phyloP scores from a whole-genome alignment of 148 eudicot genomes.

The Arctostaphylos glauca region DNA sequence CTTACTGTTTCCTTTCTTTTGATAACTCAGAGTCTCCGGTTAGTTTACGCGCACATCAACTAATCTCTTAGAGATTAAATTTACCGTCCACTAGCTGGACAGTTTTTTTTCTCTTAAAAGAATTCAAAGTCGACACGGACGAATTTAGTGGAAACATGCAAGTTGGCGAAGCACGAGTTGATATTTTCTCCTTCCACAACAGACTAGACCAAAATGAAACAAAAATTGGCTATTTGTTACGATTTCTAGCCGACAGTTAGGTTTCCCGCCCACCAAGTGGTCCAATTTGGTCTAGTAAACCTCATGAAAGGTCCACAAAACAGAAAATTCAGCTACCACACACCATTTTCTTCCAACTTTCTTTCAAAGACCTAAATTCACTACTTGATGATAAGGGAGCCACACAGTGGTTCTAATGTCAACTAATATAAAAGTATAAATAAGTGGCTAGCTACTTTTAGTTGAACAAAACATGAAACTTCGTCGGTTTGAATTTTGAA shows the following conservation, averaged over 20 bases:
- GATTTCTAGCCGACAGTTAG: conserved; percentile 3
- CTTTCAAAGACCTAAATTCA: neutral
- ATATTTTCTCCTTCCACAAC: neutral
- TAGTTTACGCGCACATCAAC: too few species aligned
- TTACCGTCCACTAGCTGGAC: too few species aligned
- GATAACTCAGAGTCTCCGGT: too few species aligned
- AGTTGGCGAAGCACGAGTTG: neutral
- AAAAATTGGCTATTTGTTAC: neutral
- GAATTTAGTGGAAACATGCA: neutral
- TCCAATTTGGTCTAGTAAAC: neutral
- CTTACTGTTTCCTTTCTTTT: too few species aligned
- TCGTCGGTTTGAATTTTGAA: too few species aligned
- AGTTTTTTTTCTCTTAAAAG: too few species aligned
- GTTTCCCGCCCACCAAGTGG: neutral
- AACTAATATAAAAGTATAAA: too few species aligned
- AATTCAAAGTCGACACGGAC: too few species aligned
- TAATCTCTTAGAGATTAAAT: too few species aligned
- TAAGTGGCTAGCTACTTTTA: too few species aligned
- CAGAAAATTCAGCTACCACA: neutral
- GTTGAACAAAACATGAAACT: too few species aligned
- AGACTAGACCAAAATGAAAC: neutral
- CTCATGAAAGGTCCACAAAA: neutral
- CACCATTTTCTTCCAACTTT: neutral
- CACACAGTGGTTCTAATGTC: neutral
- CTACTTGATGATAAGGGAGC: neutral